Evolutionary conservation across 108 stramenopile species (phyloP), one percentile per base, ranked within the genome.

Genomic region (Aureococcus anophagefferens): DNA sequence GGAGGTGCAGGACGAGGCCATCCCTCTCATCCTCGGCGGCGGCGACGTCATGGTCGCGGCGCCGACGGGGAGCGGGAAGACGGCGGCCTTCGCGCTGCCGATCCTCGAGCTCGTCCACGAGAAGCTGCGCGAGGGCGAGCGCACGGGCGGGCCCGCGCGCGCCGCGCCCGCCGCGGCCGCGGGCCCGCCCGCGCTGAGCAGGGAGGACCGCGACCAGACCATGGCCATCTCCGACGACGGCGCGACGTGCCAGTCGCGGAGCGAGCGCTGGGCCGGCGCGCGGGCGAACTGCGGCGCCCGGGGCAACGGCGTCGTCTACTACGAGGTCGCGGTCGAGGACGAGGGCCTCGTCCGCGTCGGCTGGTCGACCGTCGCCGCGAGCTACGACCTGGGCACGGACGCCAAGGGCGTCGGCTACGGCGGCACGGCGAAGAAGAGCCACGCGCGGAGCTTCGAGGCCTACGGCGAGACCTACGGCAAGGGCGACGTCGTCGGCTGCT

Each of bases 401-500:
- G 18, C 46, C 4, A 40, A 33, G 16, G 80, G 84, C 15, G 83
- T 63, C 64, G 85, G 85, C 40, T 86, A 63, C 65, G 85, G 85
- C 13, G 84, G 82, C 0, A 86, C 83, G 35, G 85, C 68, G 34
- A 84, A 62, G 74, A 83, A 81, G 62, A 77, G 75, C 18, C 59
- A 83, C 45, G 35, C 44, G 17, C 67, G 78, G 31, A 65, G 40
- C 45, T 86, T 85, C 45, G 84, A 83, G 30, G 29, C 66, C 30
- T 85, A 79, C 62, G 85, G 84, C 29, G 72, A 65, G 35, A 28
- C 65, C 25, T 86, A 72, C 65, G 44, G 67, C 4, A 77, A 74
- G 59, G 85, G 82, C 14, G 84, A 84, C 71, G 68, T 75, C 51
- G 70, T 86, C 33, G 81, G 81, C 0, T 81, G 81, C 68, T 44